phyloP scores from a whole-genome alignment of 495 filamentous ascomycete species.

The Neurospora africana region DNA sequence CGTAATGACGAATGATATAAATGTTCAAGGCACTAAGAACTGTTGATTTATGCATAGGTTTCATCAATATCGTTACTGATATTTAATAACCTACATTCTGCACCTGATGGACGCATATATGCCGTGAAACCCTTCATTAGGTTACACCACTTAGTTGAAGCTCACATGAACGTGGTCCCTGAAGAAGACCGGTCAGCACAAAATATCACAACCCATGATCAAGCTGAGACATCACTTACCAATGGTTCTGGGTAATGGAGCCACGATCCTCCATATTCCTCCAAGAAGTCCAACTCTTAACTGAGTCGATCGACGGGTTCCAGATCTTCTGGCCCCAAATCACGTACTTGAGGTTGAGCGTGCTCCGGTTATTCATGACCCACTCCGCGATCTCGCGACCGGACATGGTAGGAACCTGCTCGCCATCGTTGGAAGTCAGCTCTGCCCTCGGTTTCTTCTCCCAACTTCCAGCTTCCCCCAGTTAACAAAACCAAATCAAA shows the following conservation, averaged over 20 bases:
- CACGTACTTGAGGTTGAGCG: constrained; percentile 34
- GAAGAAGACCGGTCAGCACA: neutral
- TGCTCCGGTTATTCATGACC: constrained; percentile 31
- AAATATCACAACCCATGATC: neutral
- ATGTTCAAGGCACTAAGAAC: neutral
- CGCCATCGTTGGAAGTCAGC: neutral
- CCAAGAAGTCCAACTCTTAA: constrained; percentile 29
- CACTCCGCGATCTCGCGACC: constrained; percentile 35
- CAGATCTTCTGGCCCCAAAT: constrained; percentile 41
- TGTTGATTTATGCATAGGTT: neutral
- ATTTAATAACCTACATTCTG: neutral
- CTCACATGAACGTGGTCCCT: constrained; percentile 19
- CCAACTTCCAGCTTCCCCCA: neutral
- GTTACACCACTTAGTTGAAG: constrained; percentile 6
- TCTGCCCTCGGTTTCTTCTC: neutral
- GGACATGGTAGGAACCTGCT: constrained; percentile 13
- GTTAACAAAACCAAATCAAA: neutral
- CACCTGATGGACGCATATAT: neutral
- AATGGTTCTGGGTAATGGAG: constrained; percentile 28
- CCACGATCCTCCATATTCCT: constrained; percentile 31
- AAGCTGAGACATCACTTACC: constrained; percentile 12
- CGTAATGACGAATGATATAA: neutral
- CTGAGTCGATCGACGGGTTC: constrained; percentile 23
- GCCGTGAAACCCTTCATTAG: neutral
- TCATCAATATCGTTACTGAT: too few relatives aligned